phyloP scores from a whole-genome alignment of 2,329 filamentous ascomycete genomes.

The Fusarium sp. region DNA sequence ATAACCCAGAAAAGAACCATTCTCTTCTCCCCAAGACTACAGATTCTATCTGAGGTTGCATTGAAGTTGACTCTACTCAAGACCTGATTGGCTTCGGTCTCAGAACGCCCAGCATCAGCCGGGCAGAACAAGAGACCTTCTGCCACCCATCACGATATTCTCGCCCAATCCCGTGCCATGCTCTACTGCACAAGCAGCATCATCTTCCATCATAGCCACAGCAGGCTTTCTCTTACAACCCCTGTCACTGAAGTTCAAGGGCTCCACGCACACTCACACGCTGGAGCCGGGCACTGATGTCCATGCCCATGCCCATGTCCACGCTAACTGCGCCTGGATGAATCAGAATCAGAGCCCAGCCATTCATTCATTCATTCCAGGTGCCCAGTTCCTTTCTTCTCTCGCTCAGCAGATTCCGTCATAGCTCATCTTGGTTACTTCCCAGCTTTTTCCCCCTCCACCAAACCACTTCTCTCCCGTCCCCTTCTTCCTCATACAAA shows the following conservation, averaged over 20 bases:
- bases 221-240: constrained; percentile 21
- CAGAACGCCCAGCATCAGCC: constrained; percentile 31
- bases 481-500: constrained; percentile 30
- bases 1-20: neutral
- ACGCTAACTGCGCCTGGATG: constrained; percentile 3
- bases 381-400: constrained; percentile 22
- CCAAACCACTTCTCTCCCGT: constrained; percentile 10
- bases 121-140: constrained; percentile 37
- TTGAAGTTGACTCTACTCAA: neutral
- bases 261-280: constrained; percentile 24
- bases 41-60: constrained; percentile 19
- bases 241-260: constrained; percentile 28
- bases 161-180: constrained; percentile 30
- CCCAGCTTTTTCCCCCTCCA: constrained; percentile 26
- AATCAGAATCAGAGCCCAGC: constrained; percentile 13
- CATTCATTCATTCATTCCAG: constrained; percentile 26
- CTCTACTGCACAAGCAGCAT: constrained; percentile 26
- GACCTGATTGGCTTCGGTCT: constrained; percentile 23
- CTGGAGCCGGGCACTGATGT: constrained; percentile 8
- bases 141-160: constrained; percentile 29
- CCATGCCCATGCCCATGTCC: neutral
- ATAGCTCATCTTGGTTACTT: constrained; percentile 27
- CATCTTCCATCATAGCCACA: constrained; percentile 39
- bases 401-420: constrained; percentile 35
- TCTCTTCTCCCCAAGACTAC: neutral